Evolutionary conservation across 805 yeast genomes (phyloP).

Genomic region (Pichia scutulata): DNA sequence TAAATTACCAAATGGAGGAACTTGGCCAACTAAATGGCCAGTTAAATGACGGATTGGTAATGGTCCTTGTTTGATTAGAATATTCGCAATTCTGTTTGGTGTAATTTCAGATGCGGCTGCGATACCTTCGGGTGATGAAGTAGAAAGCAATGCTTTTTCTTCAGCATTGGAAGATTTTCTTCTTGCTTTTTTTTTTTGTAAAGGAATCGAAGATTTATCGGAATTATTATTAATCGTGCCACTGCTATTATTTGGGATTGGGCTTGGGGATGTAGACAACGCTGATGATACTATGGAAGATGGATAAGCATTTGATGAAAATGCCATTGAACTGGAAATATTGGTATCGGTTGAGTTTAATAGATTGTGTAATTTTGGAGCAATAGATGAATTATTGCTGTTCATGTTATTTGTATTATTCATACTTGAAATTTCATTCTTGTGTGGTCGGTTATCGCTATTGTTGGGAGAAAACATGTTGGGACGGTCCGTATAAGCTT

Average conservation of each 20-base stretch:
- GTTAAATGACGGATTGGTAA: constrained; percentile 87
- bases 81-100: constrained; percentile 62
- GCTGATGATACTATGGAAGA: not conserved
- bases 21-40: constrained; percentile 62
- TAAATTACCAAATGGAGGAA: constrained; percentile 70
- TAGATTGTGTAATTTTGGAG: not conserved
- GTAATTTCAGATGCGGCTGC: constrained; percentile 85
- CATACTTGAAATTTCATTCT: not conserved
- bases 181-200: constrained; percentile 5
- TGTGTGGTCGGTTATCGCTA: not conserved
- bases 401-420: not conserved
- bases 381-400: not conserved
- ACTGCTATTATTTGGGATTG: not conserved
- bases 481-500: not conserved
- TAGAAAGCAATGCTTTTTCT: constrained; percentile 38
- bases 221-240: not conserved
- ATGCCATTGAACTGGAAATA: not conserved
- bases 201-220: not conserved
- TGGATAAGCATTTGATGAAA: not conserved
- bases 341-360: not conserved
- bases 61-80: constrained; percentile 72
- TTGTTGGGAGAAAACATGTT: not conserved
- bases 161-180: constrained; percentile 14
- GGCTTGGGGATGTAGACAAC: not conserved
- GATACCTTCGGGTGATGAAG: constrained; percentile 81